Base-by-base conservation (phyloP, 176 grass and related monocot species). In the Oryza brachyantha region DNA sequence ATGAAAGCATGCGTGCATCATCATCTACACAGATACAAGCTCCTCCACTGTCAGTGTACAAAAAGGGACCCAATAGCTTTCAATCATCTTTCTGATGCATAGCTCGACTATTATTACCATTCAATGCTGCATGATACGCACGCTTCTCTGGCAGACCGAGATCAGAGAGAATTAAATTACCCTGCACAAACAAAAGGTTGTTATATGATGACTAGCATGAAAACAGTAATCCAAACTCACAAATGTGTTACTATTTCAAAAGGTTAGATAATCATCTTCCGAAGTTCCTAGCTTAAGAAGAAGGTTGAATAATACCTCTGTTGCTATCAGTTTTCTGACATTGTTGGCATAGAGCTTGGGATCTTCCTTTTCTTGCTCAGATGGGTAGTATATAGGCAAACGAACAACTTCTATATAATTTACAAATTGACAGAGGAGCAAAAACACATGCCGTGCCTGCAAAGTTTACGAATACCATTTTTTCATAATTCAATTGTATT, bases 391-490 rank as follows among this genome's bases (percentile, higher is more conserved):
- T 61, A 94, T 83, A 61, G 91, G 89, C 72, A 97, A 78, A 65
- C 75, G 89, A 69, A 97, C 80, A 69, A 94, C 94, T 75, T 97
- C 94, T 14, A 97, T 69, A 68, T 97, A 76, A 86, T 97, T 97
- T 58, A 91, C 72, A 66, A 97, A 94, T 81, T 97, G 91, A 80
- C 94, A 90, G 50, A 97, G 94, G 73, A 97, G 91, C 76, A 97
- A 88, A 67, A 93, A 71, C 29, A 94, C 81, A 92, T 97, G 94
- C 17, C 89, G 91, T 64, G 80, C 86, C 94, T 97, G 68, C 50
- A 85, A 72, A 38, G 77, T 86, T 75, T 65, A 79, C 79, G 52
- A 74, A 29, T 29, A 17, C 27, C 11, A 57, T 8, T 64, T 29
- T 24, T 62, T 82, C 13, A 64, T 26, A 64, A 34, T 54, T 82